Conservation (phyloP, 2,329 filamentous ascomycete genomes). For the Trichoderma atroviride region DNA sequence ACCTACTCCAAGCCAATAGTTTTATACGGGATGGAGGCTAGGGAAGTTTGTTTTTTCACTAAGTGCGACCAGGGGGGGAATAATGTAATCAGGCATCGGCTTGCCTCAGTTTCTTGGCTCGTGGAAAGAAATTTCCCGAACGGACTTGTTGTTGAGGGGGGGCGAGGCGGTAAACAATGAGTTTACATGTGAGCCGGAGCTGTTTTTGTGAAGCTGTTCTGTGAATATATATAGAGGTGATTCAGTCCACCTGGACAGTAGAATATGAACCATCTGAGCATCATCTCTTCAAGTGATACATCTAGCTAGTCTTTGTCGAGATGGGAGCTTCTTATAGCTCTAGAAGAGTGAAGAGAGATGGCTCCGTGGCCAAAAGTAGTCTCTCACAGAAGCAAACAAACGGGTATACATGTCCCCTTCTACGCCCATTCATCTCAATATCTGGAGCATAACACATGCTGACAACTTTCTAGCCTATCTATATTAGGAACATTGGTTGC, state of each 20-base stretch:
- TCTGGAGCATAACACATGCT: background rate
- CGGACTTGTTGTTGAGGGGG: background rate
- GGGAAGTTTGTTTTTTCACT: background rate
- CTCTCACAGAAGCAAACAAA: constrained; percentile 44
- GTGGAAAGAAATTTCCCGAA: background rate
- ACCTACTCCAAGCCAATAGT: background rate
- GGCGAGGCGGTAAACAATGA: background rate
- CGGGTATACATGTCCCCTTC: constrained; percentile 38
- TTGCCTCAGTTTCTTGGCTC: background rate
- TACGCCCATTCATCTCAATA: background rate
- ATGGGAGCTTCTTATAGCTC: constrained; percentile 24
- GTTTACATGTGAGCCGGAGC: background rate
- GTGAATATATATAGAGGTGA: constrained; percentile 1
- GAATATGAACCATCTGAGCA: background rate
- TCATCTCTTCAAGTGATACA: background rate
- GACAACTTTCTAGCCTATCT: constrained; percentile 39
- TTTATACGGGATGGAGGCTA: background rate
- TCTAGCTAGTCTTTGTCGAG: background rate
- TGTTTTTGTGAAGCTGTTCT: background rate
- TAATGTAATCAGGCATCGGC: background rate
- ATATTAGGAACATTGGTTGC: constrained; percentile 45
- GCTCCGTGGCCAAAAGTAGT: constrained; percentile 3
- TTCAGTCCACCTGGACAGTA: background rate
- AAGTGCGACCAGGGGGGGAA: background rate
- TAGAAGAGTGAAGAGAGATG: background rate